Evolutionary conservation across 2,329 filamentous ascomycete species (phyloP), one percentile per base, ranked within the genome.

Genomic region (Sporothrix phasma): DNA sequence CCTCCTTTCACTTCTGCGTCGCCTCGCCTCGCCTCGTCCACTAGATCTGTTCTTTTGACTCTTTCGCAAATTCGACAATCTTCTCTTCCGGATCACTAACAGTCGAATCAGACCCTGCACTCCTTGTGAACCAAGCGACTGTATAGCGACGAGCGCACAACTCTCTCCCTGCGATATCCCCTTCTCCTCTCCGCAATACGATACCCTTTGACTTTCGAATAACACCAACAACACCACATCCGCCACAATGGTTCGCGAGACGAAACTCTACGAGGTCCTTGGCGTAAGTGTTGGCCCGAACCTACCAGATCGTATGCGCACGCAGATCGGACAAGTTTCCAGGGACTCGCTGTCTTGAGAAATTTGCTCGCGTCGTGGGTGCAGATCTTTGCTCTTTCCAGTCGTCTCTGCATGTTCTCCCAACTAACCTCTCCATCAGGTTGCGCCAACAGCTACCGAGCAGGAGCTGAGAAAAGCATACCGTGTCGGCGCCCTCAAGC

Each of bases 391-490:
- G 2, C 31, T 37, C 51, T 39, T 39, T 39, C 31, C 15, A 37
- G 2, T n/a, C 49, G 1, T 15, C 31, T n/a, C 6, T 22, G 31
- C 15, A 29, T 56, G 5, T 26, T 26, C 19, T 26, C 26, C 37
- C 29, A n/a, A 45, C 47, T 61, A 22, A 61, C 47, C 0, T 29
- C 8, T 31, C 1, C 19, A 1, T 26, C 45, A 95, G 90, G 89
- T 95, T 70, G 69, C 88, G 71, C 88, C 90, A 69, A 86, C 84
- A 72, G 90, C 89, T 69, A 88, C 88, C 65, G 93, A 97, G 72
- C 80, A 87, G 70, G 89, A 97, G 77, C 80, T 99, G 69, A 97
- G 94, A 81, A 92, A 92, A 73, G 92, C 87, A 71, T 96, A 94
- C 83, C 92, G 90, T 77, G 86, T 88, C 69, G 85, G 86, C 70